A percentile compares a stretch with the other conserved stretches of the same genome.
Conservation (phyloP, 2,329 filamentous ascomycete genomes). For the Nannizziopsis barbatae region DNA sequence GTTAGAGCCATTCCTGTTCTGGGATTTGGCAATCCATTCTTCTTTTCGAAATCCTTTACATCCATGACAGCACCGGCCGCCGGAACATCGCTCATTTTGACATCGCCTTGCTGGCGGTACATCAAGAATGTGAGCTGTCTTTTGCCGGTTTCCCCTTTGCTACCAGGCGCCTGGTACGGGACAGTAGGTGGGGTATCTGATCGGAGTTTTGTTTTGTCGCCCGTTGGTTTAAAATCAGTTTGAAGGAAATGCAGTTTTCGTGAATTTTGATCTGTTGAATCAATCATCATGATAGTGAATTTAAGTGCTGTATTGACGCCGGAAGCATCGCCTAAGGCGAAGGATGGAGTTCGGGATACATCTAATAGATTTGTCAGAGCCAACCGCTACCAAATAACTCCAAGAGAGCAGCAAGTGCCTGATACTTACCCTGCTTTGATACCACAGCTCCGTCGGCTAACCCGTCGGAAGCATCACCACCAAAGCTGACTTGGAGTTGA, state of each 20-base stretch:
- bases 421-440: conserved; percentile 6
- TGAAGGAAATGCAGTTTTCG: conserved; percentile 11
- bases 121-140: conserved; percentile 13
- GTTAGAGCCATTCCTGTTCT: conserved; percentile 2
- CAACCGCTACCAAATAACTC: not conserved
- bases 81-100: not conserved
- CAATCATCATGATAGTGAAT: conserved; percentile 14
- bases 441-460: conserved; percentile 7
- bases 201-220: conserved; percentile 12
- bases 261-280: conserved; percentile 8
- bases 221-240: conserved; percentile 9
- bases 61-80: not conserved
- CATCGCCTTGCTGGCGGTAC: conserved; percentile 5
- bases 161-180: conserved; percentile 7
- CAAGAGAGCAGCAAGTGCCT: not conserved
- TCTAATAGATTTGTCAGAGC: conserved; percentile 5
- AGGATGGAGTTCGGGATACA: conserved; percentile 5
- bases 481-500: conserved; percentile 12
- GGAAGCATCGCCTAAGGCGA: conserved; percentile 11
- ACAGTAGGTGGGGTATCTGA: conserved; percentile 4
- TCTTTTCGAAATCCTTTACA: conserved; percentile 3
- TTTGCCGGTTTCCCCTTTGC: conserved; percentile 4
- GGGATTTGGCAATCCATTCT: conserved; percentile 4
- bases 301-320: conserved; percentile 10
- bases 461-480: conserved; percentile 14